Evolutionary conservation across 352 stramenopile genomes (phyloP).

Genomic region (Nothophytophthora sp.): DNA sequence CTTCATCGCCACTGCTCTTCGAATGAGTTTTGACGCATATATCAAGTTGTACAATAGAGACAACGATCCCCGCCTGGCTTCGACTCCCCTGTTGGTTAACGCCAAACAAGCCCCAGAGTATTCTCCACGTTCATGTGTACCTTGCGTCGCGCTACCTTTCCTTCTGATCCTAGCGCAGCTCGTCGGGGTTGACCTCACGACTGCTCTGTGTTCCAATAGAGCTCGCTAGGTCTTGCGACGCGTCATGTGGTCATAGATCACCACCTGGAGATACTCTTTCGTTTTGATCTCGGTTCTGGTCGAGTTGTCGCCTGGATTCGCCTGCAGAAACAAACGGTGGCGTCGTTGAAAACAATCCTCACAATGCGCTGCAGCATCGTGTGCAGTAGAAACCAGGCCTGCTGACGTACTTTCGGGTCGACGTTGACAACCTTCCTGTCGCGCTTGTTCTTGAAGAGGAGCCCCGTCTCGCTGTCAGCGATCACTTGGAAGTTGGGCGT

Average conservation of each 20-base stretch:
- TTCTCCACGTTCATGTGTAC: neutral
- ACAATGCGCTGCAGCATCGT: neutral
- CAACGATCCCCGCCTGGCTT: slow-evolving; percentile 18
- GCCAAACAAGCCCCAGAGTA: neutral
- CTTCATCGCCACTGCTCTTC: slow-evolving; percentile 13
- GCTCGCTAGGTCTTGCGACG: slow-evolving; percentile 75
- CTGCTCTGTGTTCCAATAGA: too few species aligned
- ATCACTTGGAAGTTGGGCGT: slow-evolving; percentile 95
- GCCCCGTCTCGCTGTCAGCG: slow-evolving; percentile 90
- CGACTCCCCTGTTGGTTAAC: neutral
- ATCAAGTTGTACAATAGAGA: slow-evolving; percentile 35
- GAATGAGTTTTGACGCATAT: slow-evolving; percentile 15
- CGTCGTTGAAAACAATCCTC: neutral
- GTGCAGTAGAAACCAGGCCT: neutral
- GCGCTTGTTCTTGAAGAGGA: slow-evolving; percentile 98
- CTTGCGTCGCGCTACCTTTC: too few species aligned
- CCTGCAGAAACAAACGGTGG: slow-evolving; percentile 22
- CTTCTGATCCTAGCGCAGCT: too few species aligned
- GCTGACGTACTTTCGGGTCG: slow-evolving; percentile 77
- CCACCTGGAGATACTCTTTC: slow-evolving; percentile 93
- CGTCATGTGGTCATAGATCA: slow-evolving; percentile 95
- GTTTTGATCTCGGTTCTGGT: slow-evolving; percentile 93
- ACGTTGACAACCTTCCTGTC: slow-evolving; percentile 96
- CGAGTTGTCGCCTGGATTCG: slow-evolving; percentile 93
- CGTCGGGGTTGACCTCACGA: too few species aligned